A percentile compares a stretch with the other conserved stretches of the same genome.
phyloP scores from a whole-genome alignment of 1,139 yeast genomes.

The Taiozyma sp. region DNA sequence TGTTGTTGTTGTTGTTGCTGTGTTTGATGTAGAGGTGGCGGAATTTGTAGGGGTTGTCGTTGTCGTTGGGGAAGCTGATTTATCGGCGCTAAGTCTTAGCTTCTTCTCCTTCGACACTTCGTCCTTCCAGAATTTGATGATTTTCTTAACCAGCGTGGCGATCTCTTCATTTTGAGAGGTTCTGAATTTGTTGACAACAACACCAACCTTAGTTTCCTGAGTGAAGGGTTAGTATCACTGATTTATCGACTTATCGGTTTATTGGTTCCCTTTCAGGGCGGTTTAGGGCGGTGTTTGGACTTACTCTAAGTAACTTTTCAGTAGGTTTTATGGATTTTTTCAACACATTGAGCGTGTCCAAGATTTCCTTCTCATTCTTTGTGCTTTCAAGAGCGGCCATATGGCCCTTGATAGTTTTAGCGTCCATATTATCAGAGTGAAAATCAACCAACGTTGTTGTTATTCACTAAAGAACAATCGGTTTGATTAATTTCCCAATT shows the following conservation, averaged over 20 bases:
- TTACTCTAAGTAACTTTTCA: slow-evolving; percentile 69
- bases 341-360: slow-evolving; percentile 62
- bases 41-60: slow-evolving; percentile 5
- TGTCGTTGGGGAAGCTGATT: slow-evolving; percentile 12
- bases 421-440: slow-evolving; percentile 45
- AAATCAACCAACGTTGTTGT: not conserved
- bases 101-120: slow-evolving; percentile 76
- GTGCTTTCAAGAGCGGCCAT: slow-evolving; percentile 74
- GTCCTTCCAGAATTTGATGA: slow-evolving; percentile 88
- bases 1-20: slow-evolving; percentile 22
- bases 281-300: slow-evolving; percentile 12
- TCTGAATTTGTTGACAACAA: slow-evolving; percentile 87
- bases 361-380: slow-evolving; percentile 57
- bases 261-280: not conserved
- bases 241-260: not conserved
- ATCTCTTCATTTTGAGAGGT: slow-evolving; percentile 64
- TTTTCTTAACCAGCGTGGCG: slow-evolving; percentile 66
- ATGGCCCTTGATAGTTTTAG: slow-evolving; percentile 67
- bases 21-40: not conserved
- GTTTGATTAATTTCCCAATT: not conserved
- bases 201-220: slow-evolving; percentile 94
- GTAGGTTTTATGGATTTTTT: slow-evolving; percentile 78
- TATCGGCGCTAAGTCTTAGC: slow-evolving; percentile 13
- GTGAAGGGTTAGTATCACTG: not conserved
- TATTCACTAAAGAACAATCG: too few species aligned